These are phyloP conservation scores for Nakazawaea anatomiae DNA, from an alignment of 805 yeast genomes.

Conservation along the genomic window DNA sequence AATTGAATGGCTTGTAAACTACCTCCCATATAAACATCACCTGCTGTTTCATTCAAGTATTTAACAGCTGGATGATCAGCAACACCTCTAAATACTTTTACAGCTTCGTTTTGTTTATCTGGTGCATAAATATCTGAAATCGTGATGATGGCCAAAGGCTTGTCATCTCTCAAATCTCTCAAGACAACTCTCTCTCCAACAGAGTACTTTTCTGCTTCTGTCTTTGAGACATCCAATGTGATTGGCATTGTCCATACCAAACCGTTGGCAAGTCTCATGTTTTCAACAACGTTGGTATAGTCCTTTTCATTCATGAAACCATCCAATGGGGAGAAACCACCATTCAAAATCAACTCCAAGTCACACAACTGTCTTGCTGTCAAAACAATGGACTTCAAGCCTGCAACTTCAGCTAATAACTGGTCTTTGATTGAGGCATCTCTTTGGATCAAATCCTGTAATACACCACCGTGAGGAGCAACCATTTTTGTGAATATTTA, in stretches of 20 bases:
- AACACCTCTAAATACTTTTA: constrained; percentile 89
- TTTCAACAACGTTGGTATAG: constrained; percentile 60
- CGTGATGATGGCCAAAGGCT: constrained; percentile 75
- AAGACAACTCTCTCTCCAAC: constrained; percentile 64
- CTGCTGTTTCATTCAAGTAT: constrained; percentile 67
- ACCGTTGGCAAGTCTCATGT: constrained; percentile 69
- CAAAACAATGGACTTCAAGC: constrained; percentile 43
- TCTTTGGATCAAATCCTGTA: constrained; percentile 80
- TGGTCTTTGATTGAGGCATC: constrained; percentile 57
- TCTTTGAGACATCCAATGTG: constrained; percentile 67
- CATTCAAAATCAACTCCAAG: constrained; percentile 83
- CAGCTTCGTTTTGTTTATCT: constrained; percentile 73
- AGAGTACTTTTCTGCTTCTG: constrained; percentile 38
- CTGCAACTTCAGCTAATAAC: constrained; percentile 52
- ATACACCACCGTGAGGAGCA: constrained; percentile 87
- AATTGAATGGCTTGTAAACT: constrained; percentile 73
- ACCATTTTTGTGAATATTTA: constrained; percentile 38
- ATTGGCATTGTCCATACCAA: constrained; percentile 90
- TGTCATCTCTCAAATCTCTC: constrained; percentile 76
- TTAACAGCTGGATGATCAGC: constrained; percentile 92
- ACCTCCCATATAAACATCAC: constrained; percentile 88
- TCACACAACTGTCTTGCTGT: constrained; percentile 92
- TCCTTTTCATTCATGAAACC: constrained; percentile 66
- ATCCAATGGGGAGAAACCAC: constrained; percentile 85
- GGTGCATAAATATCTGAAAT: constrained; percentile 77